phyloP scores from a whole-genome alignment of 2,329 filamentous ascomycete genomes.

The Neonectria coccinea region DNA sequence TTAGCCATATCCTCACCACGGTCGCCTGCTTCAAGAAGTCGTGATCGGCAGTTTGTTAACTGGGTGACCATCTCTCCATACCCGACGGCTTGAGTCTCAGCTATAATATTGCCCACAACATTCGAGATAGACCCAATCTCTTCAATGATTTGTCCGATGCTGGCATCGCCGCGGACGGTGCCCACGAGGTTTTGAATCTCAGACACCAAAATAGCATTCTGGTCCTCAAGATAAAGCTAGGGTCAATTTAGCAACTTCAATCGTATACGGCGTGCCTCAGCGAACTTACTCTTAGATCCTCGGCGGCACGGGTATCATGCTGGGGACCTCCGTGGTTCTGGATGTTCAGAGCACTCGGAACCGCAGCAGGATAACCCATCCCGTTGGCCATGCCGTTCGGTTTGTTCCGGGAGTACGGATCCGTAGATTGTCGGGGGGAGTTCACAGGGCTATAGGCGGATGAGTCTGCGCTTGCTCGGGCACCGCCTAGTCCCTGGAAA shows the following conservation, averaged over 20 bases:
- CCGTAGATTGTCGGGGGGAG: slow-evolving; percentile 71
- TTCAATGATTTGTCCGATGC: slow-evolving; percentile 73
- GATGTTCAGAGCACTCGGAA: slow-evolving; percentile 53
- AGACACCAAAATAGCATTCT: slow-evolving; percentile 81
- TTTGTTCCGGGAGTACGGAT: slow-evolving; percentile 53
- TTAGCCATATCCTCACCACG: slow-evolving; percentile 70
- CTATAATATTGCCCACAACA: slow-evolving; percentile 77
- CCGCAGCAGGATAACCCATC: slow-evolving; percentile 50
- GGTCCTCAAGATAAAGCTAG: slow-evolving; percentile 83
- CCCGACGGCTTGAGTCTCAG: slow-evolving; percentile 70
- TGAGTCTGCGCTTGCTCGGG: slow-evolving; percentile 73
- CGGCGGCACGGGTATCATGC: slow-evolving; percentile 54
- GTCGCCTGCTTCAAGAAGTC: slow-evolving; percentile 72
- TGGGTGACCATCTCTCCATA: slow-evolving; percentile 65
- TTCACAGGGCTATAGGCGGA: slow-evolving; percentile 81
- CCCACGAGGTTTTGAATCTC: slow-evolving; percentile 85
- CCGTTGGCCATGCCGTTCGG: slow-evolving; percentile 53
- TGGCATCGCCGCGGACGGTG: slow-evolving; percentile 74
- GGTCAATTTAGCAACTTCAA: slow-evolving; percentile 16
- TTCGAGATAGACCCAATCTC: slow-evolving; percentile 78
- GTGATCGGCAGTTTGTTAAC: slow-evolving; percentile 72
- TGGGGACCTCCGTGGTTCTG: slow-evolving; percentile 56
- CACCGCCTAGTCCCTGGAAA: slow-evolving; percentile 68
- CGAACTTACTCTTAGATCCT: slow-evolving; percentile 61
- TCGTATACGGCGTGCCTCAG: not conserved